Evolutionary conservation across 352 stramenopile species (phyloP).

Genomic region (Phytophthora tentaculata): DNA sequence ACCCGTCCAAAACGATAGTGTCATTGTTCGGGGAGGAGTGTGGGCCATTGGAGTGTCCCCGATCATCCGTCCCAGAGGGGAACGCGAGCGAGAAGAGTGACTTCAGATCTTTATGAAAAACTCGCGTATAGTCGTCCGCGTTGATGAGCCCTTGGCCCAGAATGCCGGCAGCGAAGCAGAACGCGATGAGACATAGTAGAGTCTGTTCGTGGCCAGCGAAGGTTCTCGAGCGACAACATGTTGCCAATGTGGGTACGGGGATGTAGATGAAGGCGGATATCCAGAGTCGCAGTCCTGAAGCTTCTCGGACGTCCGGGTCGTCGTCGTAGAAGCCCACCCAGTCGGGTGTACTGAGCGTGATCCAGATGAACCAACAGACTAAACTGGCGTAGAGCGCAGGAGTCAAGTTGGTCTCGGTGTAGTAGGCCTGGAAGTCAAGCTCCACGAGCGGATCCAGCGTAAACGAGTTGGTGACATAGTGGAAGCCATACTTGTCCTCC

Average conservation of each 20-base stretch:
- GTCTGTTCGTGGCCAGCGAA: conserved; percentile 68
- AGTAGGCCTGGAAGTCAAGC: conserved; percentile 84
- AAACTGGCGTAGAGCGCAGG: conserved; percentile 70
- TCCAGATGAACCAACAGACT: conserved; percentile 64
- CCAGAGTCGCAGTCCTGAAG: conserved; percentile 46
- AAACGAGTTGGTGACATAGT: conserved; percentile 84
- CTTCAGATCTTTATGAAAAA: conserved; percentile 61
- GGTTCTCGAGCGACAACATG: conserved; percentile 51
- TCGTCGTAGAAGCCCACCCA: conserved; percentile 50
- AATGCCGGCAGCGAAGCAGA: conserved; percentile 68
- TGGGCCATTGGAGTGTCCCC: neutral
- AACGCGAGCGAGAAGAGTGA: conserved; percentile 51
- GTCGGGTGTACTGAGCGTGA: conserved; percentile 49
- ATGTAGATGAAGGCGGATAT: conserved; percentile 63
- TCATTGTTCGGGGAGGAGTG: conserved; percentile 1
- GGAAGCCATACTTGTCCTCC: conserved; percentile 85
- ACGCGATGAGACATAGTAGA: conserved; percentile 67
- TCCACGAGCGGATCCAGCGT: conserved; percentile 61
- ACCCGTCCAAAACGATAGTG: conserved; percentile 32
- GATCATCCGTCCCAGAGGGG: neutral
- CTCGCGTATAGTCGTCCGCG: conserved; percentile 47
- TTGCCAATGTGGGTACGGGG: conserved; percentile 62
- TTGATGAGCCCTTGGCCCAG: conserved; percentile 56
- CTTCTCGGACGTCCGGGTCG: conserved; percentile 35
- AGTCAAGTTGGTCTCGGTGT: conserved; percentile 70